Conservation (phyloP, 192 early-diverging fungal genomes). For the Gryganskiella cystojenkinii region DNA sequence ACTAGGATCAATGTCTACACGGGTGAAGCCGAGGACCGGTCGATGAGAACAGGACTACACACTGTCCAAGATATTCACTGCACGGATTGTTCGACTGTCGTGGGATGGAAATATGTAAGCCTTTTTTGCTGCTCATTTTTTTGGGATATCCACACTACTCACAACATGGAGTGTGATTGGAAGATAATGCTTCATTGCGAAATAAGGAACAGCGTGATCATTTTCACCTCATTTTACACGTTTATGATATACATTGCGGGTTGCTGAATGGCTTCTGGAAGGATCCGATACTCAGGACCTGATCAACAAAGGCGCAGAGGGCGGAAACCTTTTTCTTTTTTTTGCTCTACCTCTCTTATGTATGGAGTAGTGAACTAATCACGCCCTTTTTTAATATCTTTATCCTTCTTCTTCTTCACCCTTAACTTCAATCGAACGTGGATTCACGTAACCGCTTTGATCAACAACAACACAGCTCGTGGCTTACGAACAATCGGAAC, state of each 20-base stretch:
- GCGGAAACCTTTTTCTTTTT: too few species aligned
- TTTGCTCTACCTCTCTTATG: too few species aligned
- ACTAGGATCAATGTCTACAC: slow-evolving; percentile 64
- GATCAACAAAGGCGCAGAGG: too few species aligned
- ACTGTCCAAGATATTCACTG: slow-evolving; percentile 78
- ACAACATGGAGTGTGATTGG: neutral
- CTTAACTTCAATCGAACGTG: too few species aligned
- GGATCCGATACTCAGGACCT: too few species aligned
- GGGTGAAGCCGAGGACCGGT: slow-evolving; percentile 63
- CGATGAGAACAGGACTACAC: slow-evolving; percentile 83
- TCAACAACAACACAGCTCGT: slow-evolving; percentile 33
- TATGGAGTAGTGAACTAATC: too few species aligned
- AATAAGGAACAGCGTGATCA: neutral
- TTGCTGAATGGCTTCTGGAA: too few species aligned
- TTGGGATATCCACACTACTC: neutral
- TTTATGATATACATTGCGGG: too few species aligned
- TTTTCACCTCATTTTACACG: too few species aligned
- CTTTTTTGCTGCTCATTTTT: neutral
- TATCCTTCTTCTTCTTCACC: neutral
- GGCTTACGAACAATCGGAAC: slow-evolving; percentile 71
- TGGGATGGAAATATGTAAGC: slow-evolving; percentile 77
- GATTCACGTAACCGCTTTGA: too few species aligned
- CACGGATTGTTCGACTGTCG: slow-evolving; percentile 55
- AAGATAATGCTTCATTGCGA: too few species aligned
- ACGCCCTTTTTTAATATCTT: neutral